Evolutionary conservation across 2,329 filamentous ascomycete genomes (phyloP), one percentile per base, ranked within the genome.

Genomic region (Camillea tinctor): DNA sequence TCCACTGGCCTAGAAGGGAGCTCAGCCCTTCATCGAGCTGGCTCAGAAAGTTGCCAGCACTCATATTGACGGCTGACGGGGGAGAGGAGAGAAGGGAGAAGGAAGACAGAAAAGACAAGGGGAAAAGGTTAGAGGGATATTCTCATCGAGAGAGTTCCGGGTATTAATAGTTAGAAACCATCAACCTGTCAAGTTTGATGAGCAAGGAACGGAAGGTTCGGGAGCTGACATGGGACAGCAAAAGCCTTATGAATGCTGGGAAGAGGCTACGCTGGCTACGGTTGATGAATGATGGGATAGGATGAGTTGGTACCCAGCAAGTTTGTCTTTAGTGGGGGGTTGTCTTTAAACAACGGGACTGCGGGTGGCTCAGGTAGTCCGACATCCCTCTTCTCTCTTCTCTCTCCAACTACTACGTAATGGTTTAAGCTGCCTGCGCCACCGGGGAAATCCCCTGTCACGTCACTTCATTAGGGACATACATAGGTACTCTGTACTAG

Each of bases 1-100:
- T 92, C 93, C 93, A 97, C 76, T 91, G 88, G 44, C 87, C 83
- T 58, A 96, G 79, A 56, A 94, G 76, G 62, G 84, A 81, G 55
- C 88, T 86, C 65, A 96, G 78, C 71, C 85, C 80, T 68, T 86
- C 81, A 78, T 97, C 93, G 68, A 96, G 79, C 76, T 85, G 83
- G 70, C 88, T 81, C 72, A 92, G 75, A 52, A 88, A 60, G 63
- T 80, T 80, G 68, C 86, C 81, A 73, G 84, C 57, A 64, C 71
- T 68, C 71, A 73, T 73, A 62, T 57, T 70, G 66, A 55, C 55
- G 56, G 55, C 52, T 54, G 56, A 36, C 26, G 40, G 17, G 17
- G 36, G 5, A 55, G 6, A 9, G 6, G 23, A 15, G 20, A 4
- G 23, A 15, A 8, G 19, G n/a, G 51, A 11, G 3, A 24, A 30